These are phyloP conservation scores for Chalciporus piperatus DNA, from an alignment of 768 basidiomycete genomes.

Conservation along the genomic window DNA sequence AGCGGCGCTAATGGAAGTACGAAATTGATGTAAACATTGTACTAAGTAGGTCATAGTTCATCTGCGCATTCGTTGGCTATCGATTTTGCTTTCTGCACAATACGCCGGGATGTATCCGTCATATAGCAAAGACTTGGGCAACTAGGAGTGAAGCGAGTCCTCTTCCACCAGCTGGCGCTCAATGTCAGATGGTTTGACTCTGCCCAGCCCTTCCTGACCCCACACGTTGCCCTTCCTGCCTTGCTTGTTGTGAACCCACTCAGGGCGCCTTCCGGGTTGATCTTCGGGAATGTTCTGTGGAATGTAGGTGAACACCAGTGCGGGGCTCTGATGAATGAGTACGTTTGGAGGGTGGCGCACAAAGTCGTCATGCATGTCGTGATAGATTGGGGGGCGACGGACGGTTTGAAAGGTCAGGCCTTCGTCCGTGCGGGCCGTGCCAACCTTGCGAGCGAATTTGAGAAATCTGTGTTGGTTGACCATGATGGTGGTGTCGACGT, in stretches of 20 bases:
- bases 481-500: no score
- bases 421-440: conserved; percentile 24
- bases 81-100: conserved; percentile 2
- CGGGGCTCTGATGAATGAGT: no score
- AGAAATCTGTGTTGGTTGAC: conserved; percentile 11
- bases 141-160: conserved; percentile 21
- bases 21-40: conserved; percentile 31
- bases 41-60: conserved; percentile 3
- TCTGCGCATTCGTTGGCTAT: conserved; percentile 17
- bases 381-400: conserved; percentile 22
- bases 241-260: no score
- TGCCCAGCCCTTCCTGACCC: no score
- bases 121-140: neutral
- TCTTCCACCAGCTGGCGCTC: conserved; percentile 19
- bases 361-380: conserved; percentile 36
- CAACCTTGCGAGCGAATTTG: conserved; percentile 11
- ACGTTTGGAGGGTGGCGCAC: no score
- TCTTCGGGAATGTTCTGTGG: no score
- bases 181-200: no score
- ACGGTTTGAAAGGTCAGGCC: conserved; percentile 28
- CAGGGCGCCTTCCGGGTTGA: no score
- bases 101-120: no score
- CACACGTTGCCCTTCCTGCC: no score
- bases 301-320: no score
- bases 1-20: conserved; percentile 27